phyloP scores from a whole-genome alignment of 352 stramenopile genomes.

The Aphanomyces stellatus region DNA sequence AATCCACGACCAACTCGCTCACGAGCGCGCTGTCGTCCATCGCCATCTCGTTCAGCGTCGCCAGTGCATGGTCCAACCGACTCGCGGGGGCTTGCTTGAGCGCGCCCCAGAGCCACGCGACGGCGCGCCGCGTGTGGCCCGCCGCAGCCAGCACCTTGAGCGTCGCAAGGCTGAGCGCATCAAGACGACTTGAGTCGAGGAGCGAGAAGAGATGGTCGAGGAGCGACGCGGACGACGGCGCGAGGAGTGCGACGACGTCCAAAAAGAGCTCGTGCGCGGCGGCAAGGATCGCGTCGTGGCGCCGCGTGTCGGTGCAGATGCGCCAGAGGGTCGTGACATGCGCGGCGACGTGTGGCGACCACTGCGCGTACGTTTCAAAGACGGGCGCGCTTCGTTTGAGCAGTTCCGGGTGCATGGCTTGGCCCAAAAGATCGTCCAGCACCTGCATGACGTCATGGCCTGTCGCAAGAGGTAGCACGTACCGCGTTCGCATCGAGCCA shows the following conservation, averaged over 20 bases:
- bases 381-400: slow-evolving; percentile 50
- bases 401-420: slow-evolving; percentile 58
- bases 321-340: slow-evolving; percentile 50
- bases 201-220: not conserved
- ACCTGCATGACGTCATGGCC: slow-evolving; percentile 15
- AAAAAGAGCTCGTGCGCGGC: slow-evolving; percentile 40
- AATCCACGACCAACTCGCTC: slow-evolving; percentile 8
- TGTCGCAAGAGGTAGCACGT: not conserved
- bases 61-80: not conserved
- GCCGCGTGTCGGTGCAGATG: slow-evolving; percentile 35
- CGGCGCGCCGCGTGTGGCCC: not conserved
- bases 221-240: not conserved
- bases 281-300: slow-evolving; percentile 38
- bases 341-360: slow-evolving; percentile 26
- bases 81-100: not conserved
- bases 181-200: not conserved
- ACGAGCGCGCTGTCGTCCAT: not conserved
- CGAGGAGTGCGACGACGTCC: slow-evolving; percentile 30
- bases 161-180: not conserved
- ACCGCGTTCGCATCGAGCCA: slow-evolving; percentile 41
- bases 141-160: not conserved
- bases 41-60: not conserved
- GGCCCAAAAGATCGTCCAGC: slow-evolving; percentile 45
- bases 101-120: not conserved
- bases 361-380: slow-evolving; percentile 44